Evolutionary conservation across 306 rosid genomes (phyloP), one percentile per base, ranked within the genome.

Genomic region (Hippophae tibetana): DNA sequence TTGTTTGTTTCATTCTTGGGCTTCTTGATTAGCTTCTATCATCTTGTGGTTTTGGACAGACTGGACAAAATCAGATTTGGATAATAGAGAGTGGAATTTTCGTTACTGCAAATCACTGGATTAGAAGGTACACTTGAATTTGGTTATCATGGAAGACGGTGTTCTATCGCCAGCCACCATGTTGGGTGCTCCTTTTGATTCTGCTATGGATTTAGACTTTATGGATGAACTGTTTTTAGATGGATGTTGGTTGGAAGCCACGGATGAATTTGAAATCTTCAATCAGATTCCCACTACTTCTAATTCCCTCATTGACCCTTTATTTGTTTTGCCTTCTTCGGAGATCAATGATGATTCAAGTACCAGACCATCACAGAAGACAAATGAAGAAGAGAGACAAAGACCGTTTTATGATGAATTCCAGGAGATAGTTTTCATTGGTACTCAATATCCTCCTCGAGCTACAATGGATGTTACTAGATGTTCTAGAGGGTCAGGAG

Each of bases 201-300:
- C 76, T n/a, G 63, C 88, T 27, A 85, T 80, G 87, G 93, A 92
- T 61, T 74, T 86, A 53, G 89, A 88, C 48, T 84, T 79, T 82
- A 78, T 93, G 89, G 94, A 87, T 65, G 90, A 86, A 47, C 75
- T 88, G 56, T 74, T 93, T 63, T 72, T 69, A 13, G 90, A 84
- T 45, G 94, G 94, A 41, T 88, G 94, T 52, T 93, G 95, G 97
- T 69, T 93, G 70, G 97, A 89, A 68, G 68, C 95, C 14, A 81
- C 79, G 9, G 84, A 82, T 62, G 95, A 81, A 73, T 73, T 86
- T 58, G 89, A 81, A 42, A 78, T 76, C 56, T 73, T 76, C 64
- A 64, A 65, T 69, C 85, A 74, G 64, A 82, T 48, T 67, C 81
- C 84, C 45, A 58, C 82, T 44, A 70, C 45, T 63, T 81, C 86